A percentile compares a stretch with the other conserved stretches of the same genome.
phyloP scores from a whole-genome alignment of 306 rosid genomes.

The Lithocarpus polystachyus region DNA sequence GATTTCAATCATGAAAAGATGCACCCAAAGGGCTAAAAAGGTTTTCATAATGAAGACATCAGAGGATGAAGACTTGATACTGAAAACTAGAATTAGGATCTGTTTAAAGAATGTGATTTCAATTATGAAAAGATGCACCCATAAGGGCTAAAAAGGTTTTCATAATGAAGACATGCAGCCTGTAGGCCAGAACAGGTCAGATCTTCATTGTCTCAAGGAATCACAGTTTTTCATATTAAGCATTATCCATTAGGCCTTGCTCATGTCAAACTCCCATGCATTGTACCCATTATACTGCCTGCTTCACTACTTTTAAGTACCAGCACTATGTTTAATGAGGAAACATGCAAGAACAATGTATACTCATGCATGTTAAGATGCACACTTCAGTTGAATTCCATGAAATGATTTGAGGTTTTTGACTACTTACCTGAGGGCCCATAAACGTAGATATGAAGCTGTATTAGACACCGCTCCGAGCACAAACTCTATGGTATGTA shows the following conservation, averaged over 20 bases:
- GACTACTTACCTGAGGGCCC: constrained; percentile 84
- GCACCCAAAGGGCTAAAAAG: neutral
- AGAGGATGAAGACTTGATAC: neutral
- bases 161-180: neutral
- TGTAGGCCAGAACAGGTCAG: neutral
- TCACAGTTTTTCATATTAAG: neutral
- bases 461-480: constrained; percentile 97
- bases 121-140: neutral
- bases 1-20: neutral
- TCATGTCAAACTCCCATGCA: neutral
- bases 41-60: neutral
- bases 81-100: neutral
- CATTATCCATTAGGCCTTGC: neutral
- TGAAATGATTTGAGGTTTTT: neutral
- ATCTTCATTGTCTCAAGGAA: neutral
- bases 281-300: neutral
- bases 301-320: neutral
- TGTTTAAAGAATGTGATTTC: neutral
- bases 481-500: constrained; percentile 94
- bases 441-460: constrained; percentile 95
- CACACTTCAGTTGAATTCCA: neutral
- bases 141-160: neutral
- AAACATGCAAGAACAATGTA: neutral
- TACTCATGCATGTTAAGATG: neutral
- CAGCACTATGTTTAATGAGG: neutral